Evolutionary conservation across 1,139 yeast genomes (phyloP), one percentile per base, ranked within the genome.

Genomic region (Pichia norvegensis): DNA sequence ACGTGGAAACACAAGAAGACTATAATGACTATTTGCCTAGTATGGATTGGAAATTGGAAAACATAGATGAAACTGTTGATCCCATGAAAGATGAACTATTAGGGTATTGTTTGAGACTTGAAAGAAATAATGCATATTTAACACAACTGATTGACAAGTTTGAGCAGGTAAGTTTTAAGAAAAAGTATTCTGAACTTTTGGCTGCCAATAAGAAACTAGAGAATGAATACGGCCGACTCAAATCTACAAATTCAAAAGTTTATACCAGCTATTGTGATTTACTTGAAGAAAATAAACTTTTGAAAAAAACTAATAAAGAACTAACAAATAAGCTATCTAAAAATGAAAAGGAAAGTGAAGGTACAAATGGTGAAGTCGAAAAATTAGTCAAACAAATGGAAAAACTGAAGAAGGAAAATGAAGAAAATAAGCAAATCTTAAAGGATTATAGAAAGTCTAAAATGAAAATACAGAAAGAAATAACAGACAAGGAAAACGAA

Each of bases 101-200:
- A 4, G 43, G 42, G 10, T 52, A 52, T 20, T 50, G 53, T 36
- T 20, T 50, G 10, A 42, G 51, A n/a, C 27, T 60, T 3, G 56
- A 57, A 23, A 27, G 43, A 10, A 60, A 59, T 38, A 60, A 60
- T 40, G 52, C 51, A 13, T 45, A 50, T 20, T 38, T 60, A 4
- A 9, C 49, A 21, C 48, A 52, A 27, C 38, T 60, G 31, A 52
- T 59, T 4, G 53, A 47, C 8, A 52, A 52, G 20, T 57, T 53
- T 29, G 62, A 57, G 33, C 46, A 52, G 14, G 52, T 59, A 2
- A 52, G 61, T 10, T 55, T 54, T 11, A 58, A 56, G 25, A 51
- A 51, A 7, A 55, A 57, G 36, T 52, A 59, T 41, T 31, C 42
- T 31, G 53, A 55, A 29, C 48, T 61, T 29, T 47, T 52, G 11